These are phyloP conservation scores for Theobroma grandiflorum DNA, from an alignment of 441 rosid species.

Conservation along the genomic window DNA sequence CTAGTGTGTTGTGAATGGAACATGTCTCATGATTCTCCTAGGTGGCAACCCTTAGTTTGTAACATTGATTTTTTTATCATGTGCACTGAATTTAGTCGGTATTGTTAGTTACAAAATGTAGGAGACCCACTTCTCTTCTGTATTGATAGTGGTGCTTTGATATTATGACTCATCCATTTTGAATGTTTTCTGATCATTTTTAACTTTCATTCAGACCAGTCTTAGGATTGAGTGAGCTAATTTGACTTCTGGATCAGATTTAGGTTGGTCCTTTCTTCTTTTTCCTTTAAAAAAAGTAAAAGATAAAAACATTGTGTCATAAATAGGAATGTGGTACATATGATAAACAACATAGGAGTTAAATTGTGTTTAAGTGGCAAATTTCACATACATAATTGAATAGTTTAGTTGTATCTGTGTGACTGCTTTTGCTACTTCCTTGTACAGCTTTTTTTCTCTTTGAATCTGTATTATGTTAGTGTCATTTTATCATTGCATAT, in stretches of 20 bases:
- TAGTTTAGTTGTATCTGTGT: not conserved
- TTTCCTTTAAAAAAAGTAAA: not conserved
- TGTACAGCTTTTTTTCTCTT: not conserved
- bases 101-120: not conserved
- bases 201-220: not conserved
- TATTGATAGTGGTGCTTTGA: not conserved
- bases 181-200: not conserved
- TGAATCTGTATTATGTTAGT: not conserved
- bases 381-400: not conserved
- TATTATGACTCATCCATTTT: no score
- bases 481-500: not conserved
- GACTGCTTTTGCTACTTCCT: not conserved
- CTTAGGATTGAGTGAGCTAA: not conserved
- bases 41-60: not conserved
- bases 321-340: not conserved
- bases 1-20: constrained; percentile 4
- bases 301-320: not conserved
- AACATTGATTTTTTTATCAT: not conserved
- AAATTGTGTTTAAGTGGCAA: not conserved
- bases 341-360: no score
- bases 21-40: not conserved
- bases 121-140: not conserved
- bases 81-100: not conserved
- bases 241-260: not conserved
- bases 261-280: not conserved